A percentile compares a stretch with the other conserved stretches of the same genome.
These are phyloP conservation scores for Sutorius eximius DNA, from an alignment of 1,284 basidiomycete species.

Conservation along the genomic window DNA sequence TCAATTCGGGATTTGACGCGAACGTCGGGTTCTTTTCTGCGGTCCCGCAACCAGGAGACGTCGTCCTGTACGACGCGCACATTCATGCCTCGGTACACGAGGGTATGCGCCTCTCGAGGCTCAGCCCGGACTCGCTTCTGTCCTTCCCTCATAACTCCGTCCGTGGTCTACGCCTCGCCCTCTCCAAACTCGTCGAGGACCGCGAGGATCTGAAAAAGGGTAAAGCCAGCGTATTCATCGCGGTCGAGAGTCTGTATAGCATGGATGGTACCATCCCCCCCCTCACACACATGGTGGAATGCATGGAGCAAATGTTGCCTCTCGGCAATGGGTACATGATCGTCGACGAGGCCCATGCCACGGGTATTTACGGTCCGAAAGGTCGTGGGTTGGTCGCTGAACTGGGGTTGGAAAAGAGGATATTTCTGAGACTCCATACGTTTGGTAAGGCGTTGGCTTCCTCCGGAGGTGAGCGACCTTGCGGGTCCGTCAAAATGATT, in stretches of 20 bases:
- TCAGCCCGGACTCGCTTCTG: constrained; percentile 38
- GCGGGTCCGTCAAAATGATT: not conserved
- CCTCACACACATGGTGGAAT: constrained; percentile 60
- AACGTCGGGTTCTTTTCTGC: constrained; percentile 88
- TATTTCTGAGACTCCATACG: constrained; percentile 67
- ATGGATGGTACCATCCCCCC: constrained; percentile 96
- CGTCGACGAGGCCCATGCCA: constrained; percentile 90
- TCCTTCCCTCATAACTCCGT: constrained; percentile 80
- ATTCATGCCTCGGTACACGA: constrained; percentile 94
- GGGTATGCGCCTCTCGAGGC: constrained; percentile 75
- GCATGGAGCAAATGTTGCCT: constrained; percentile 61
- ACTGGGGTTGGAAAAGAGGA: constrained; percentile 60
- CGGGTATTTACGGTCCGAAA: constrained; percentile 76
- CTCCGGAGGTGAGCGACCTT: constrained; percentile 66
- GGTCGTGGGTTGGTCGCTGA: constrained; percentile 70
- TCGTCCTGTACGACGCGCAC: constrained; percentile 82
- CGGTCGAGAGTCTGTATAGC: constrained; percentile 87
- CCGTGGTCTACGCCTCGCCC: constrained; percentile 42
- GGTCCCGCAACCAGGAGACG: constrained; percentile 79
- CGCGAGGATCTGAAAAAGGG: constrained; percentile 39
- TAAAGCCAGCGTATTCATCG: constrained; percentile 63
- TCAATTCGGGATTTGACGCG: constrained; percentile 95
- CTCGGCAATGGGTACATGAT: constrained; percentile 66
- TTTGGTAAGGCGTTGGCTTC: constrained; percentile 74
- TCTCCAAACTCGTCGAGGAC: constrained; percentile 43